These are phyloP conservation scores for Lachnellula occidentalis DNA, from an alignment of 2,329 filamentous ascomycete species.

Conservation along the genomic window DNA sequence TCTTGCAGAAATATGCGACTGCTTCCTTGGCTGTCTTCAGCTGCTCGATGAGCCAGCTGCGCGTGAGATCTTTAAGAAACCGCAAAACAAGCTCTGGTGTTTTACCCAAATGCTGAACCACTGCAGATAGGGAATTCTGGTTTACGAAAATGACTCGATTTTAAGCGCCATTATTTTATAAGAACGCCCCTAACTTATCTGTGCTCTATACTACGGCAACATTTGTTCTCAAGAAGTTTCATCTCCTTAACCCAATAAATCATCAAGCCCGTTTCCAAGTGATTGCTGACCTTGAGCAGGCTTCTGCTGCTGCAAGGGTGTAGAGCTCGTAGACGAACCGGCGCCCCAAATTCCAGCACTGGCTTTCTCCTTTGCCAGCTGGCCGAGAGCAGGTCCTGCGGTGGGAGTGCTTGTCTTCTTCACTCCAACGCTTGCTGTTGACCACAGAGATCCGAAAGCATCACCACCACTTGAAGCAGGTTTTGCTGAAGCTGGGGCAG, in stretches of 20 bases:
- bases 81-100: too few relatives aligned
- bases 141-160: constrained; percentile 6
- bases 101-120: too few relatives aligned
- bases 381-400: constrained; percentile 76
- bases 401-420: constrained; percentile 64
- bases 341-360: constrained; percentile 91
- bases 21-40: too few relatives aligned
- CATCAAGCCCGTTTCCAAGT: constrained; percentile 35
- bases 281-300: constrained; percentile 27
- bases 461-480: constrained; percentile 65
- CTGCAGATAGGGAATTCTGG: too few relatives aligned
- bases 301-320: constrained; percentile 16
- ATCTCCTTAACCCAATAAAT: constrained; percentile 38
- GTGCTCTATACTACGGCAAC: neutral
- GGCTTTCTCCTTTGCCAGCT: constrained; percentile 97
- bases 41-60: too few relatives aligned
- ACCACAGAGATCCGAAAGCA: constrained; percentile 86
- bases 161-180: constrained; percentile 19
- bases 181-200: constrained; percentile 7
- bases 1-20: too few relatives aligned
- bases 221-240: neutral
- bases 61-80: too few relatives aligned
- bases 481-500: constrained; percentile 45
- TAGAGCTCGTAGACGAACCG: constrained; percentile 38
- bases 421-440: constrained; percentile 59